phyloP scores from a whole-genome alignment of 306 rosid species.

The Adenanthera pavonina region DNA sequence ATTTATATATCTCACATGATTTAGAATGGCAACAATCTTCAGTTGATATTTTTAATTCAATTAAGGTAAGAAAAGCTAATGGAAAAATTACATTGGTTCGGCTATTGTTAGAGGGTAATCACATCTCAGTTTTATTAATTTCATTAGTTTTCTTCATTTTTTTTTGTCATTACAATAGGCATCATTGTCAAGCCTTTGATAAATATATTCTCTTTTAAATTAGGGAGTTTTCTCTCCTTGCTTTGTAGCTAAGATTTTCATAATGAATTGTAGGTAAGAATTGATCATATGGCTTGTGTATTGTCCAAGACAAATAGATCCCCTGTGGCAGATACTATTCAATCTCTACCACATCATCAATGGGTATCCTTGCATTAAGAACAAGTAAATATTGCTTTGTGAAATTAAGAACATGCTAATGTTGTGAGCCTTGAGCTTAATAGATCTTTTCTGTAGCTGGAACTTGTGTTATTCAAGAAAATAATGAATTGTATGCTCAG shows the following conservation, averaged over 20 bases:
- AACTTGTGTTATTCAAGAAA: not conserved
- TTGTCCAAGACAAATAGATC: constrained; percentile 86
- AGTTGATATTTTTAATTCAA: no score
- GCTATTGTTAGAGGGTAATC: no score
- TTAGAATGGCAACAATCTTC: no score
- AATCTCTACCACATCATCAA: constrained; percentile 94
- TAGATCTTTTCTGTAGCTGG: not conserved
- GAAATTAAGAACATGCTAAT: not conserved
- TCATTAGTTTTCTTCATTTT: not conserved
- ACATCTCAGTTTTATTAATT: no score
- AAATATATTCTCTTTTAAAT: not conserved
- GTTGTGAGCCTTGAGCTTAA: not conserved
- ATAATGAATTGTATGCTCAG: not conserved
- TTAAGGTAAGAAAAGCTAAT: no score
- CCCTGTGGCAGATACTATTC: constrained; percentile 83
- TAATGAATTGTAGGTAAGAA: constrained; percentile 69
- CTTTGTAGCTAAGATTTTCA: constrained; percentile 15
- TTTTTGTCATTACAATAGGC: not conserved
- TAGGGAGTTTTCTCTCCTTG: not conserved
- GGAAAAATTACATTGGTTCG: no score
- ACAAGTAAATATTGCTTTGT: constrained; percentile 1
- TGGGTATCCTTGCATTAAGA: constrained; percentile 63
- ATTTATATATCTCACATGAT: no score
- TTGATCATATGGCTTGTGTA: constrained; percentile 83
- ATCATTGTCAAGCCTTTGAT: not conserved